Percentiles rank a stretch among this genome's conserved stretches.
These are phyloP conservation scores for Fusarium mangiferae DNA, from an alignment of 2,329 filamentous ascomycete genomes.

Conservation along the genomic window DNA sequence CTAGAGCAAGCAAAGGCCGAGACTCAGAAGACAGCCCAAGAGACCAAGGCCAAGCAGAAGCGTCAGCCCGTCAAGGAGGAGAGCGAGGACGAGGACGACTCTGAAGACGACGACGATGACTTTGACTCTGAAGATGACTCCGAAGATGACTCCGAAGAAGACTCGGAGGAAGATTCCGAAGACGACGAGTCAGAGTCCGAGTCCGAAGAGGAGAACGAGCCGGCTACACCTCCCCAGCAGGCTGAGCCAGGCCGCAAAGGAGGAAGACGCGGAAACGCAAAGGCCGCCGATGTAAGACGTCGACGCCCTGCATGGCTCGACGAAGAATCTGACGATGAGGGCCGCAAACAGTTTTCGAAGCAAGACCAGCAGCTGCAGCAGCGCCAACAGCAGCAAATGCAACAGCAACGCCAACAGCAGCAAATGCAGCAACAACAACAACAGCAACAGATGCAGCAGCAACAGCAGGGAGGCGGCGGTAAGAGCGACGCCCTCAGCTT, in stretches of 20 bases:
- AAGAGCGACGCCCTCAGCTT: constrained; percentile 65
- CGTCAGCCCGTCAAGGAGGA: constrained; percentile 21
- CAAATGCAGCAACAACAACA: constrained; percentile 33
- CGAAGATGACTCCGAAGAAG: constrained; percentile 33
- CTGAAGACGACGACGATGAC: constrained; percentile 29
- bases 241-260: constrained; percentile 16
- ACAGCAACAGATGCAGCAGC: constrained; percentile 33
- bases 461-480: constrained; percentile 31
- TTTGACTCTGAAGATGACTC: constrained; percentile 34
- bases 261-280: constrained; percentile 10
- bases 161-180: constrained; percentile 30
- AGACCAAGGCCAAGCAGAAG: constrained; percentile 25
- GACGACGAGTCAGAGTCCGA: constrained; percentile 36
- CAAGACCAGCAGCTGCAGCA: constrained; percentile 11
- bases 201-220: constrained; percentile 41
- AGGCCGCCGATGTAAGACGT: constrained; percentile 21
- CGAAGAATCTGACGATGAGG: constrained; percentile 38
- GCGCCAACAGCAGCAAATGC: constrained; percentile 27
- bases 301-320: constrained; percentile 39
- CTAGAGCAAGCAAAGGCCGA: constrained; percentile 16
- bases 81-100: constrained; percentile 29
- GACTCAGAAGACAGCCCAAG: constrained; percentile 5
- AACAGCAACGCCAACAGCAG: constrained; percentile 27
- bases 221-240: constrained; percentile 39
- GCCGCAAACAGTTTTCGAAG: constrained; percentile 23